Base-by-base conservation (phyloP, 352 stramenopile species). In the Peronospora farinosa region DNA sequence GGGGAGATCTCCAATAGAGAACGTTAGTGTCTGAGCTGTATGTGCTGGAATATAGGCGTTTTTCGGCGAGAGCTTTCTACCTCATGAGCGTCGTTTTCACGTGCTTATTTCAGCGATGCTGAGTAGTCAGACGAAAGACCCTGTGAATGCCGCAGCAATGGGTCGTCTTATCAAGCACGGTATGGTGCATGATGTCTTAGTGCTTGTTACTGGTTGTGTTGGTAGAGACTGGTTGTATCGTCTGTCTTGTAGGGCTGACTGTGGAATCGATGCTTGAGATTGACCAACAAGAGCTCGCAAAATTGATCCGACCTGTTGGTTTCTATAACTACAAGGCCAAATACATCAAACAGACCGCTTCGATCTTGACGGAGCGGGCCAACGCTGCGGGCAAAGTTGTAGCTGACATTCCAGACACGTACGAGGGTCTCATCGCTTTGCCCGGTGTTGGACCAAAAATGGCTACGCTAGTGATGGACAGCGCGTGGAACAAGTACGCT, bases 241-340 rank as follows among this genome's bases (percentile, higher is more conserved):
- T 42, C 11, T 45, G 13, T 46, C 32, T 40, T 47, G 19, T 33
- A 82, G 88, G 89, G 1, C 52, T 98, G 25, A 97, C 81, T 10
- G 73, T 96, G 8, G 54, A 93, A 36, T 77, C 79, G 31, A 96
- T 98, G 63, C 69, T 87, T 7, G 67, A 77, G 15, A 93, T 92
- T 40, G 69, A 92, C 21, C 63, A 88, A 30, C 70, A 88, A 5
- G 69, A 84, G 32, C 68, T 98, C 17, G 88, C 95, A 51, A 40
- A 74, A 46, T 55, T 98, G 10, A 97, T 98, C 43, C 64, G 69
- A 19, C 79, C 81, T 6, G 94, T 98, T 6, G 90, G 95, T 5
- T 98, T 98, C 74, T 96, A 96, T 48, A 97, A 97, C 60, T 90
- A 94, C 69, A 98, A 98, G 65, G 93, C 91, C 37, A 96, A 91